Percentiles rank a stretch among this genome's conserved stretches.
Conservation (phyloP, 208 protist genomes). For the Crithidia bombi region DNA sequence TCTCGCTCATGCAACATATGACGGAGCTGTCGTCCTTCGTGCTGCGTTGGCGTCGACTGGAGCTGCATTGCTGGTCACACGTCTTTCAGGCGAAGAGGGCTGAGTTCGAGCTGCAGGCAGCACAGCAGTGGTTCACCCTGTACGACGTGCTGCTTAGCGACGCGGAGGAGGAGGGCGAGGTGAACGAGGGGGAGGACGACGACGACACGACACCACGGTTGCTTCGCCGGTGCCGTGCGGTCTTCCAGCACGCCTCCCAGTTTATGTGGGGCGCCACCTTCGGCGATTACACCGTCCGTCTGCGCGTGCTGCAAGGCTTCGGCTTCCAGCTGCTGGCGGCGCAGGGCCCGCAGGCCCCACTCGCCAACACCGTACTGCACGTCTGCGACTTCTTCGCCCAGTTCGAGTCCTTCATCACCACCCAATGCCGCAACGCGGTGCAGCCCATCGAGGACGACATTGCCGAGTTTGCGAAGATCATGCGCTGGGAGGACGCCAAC, state of each 20-base stretch:
- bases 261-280: conserved; percentile 84
- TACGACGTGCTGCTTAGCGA: conserved; percentile 69
- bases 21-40: conserved; percentile 92
- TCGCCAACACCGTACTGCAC: conserved; percentile 82
- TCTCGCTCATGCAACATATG: conserved; percentile 92
- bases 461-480: conserved; percentile 84
- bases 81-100: conserved; percentile 87
- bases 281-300: conserved; percentile 78
- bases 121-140: conserved; percentile 76
- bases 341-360: conserved; percentile 40
- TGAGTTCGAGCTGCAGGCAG: conserved; percentile 70
- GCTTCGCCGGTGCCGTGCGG: conserved; percentile 38
- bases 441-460: conserved; percentile 89
- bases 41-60: conserved; percentile 96
- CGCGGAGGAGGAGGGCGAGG: not conserved
- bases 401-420: conserved; percentile 59
- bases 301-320: conserved; percentile 69
- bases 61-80: conserved; percentile 95
- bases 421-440: conserved; percentile 48
- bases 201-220: conserved; percentile 25
- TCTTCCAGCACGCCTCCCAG: conserved; percentile 69
- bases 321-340: conserved; percentile 67
- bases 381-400: conserved; percentile 86
- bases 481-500: conserved; percentile 94
- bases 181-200: conserved; percentile 9